Evolutionary conservation across 2,329 filamentous ascomycete genomes (phyloP).

Genomic region (Biscogniauxia sp.): DNA sequence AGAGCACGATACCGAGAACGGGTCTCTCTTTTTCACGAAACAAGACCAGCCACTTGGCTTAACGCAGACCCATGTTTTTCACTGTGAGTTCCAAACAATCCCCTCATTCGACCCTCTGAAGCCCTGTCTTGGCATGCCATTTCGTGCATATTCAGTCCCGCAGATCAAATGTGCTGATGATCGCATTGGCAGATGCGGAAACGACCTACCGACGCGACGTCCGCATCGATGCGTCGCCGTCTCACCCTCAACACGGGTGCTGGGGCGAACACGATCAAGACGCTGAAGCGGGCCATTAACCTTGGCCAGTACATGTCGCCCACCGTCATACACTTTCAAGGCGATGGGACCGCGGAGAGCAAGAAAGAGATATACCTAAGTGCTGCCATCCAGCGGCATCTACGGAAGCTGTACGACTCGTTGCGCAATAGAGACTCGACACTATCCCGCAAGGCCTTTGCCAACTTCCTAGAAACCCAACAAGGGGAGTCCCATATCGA

Average conservation of each 20-base stretch:
- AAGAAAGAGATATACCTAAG: conserved; percentile 42
- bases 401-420: conserved; percentile 47
- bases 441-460: conserved; percentile 41
- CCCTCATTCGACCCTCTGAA: neutral
- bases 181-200: conserved; percentile 20
- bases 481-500: conserved; percentile 44
- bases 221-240: conserved; percentile 24
- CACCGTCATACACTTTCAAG: conserved; percentile 29
- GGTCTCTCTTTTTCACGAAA: neutral
- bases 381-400: conserved; percentile 46
- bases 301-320: conserved; percentile 30
- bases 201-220: conserved; percentile 13
- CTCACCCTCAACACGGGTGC: conserved; percentile 28
- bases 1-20: conserved; percentile 10
- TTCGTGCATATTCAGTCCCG: neutral
- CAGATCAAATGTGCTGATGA: conserved; percentile 11
- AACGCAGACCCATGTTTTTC: conserved; percentile 20
- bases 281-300: conserved; percentile 32
- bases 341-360: conserved; percentile 16
- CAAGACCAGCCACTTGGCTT: neutral
- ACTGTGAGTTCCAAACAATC: conserved; percentile 14
- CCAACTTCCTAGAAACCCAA: conserved; percentile 46
- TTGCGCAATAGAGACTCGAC: conserved; percentile 37
- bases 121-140: neutral
- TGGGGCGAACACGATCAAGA: conserved; percentile 30